Evolutionary conservation across 805 yeast species (phyloP).

Genomic region (Candida quercuum): DNA sequence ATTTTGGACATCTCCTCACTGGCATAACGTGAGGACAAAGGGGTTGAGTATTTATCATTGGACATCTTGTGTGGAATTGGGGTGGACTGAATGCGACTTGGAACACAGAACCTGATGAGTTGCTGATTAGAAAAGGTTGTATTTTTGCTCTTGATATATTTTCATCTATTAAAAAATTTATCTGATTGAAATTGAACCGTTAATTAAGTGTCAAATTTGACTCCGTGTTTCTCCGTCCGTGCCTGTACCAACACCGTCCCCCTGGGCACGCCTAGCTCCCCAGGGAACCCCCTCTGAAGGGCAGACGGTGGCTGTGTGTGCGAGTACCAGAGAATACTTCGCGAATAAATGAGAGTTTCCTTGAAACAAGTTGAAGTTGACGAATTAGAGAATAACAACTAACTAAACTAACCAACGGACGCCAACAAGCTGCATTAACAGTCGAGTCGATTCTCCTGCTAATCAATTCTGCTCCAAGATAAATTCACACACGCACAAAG

Average conservation of each 20-base stretch:
- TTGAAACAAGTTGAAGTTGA: no score
- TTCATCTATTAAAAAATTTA: no score
- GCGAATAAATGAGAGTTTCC: no score
- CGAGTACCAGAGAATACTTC: no score
- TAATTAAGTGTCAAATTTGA: neutral
- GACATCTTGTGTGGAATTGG: constrained; percentile 23
- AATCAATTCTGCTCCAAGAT: neutral
- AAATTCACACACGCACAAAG: neutral
- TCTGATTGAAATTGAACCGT: neutral
- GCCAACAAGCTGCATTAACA: no score
- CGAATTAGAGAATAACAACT: no score
- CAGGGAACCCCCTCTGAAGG: no score
- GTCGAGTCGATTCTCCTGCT: constrained; percentile 24
- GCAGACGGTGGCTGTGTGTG: no score
- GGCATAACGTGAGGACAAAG: constrained; percentile 94
- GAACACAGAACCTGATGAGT: neutral
- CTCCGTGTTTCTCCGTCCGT: neutral
- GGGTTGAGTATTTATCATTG: constrained; percentile 80
- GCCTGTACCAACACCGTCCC: neutral
- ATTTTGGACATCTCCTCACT: constrained; percentile 94
- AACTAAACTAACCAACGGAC: no score
- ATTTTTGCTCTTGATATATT: neutral
- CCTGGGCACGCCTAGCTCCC: no score
- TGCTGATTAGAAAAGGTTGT: neutral
- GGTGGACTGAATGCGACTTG: neutral